Evolutionary conservation across 768 basidiomycete species (phyloP).

Genomic region (Russula sp.): DNA sequence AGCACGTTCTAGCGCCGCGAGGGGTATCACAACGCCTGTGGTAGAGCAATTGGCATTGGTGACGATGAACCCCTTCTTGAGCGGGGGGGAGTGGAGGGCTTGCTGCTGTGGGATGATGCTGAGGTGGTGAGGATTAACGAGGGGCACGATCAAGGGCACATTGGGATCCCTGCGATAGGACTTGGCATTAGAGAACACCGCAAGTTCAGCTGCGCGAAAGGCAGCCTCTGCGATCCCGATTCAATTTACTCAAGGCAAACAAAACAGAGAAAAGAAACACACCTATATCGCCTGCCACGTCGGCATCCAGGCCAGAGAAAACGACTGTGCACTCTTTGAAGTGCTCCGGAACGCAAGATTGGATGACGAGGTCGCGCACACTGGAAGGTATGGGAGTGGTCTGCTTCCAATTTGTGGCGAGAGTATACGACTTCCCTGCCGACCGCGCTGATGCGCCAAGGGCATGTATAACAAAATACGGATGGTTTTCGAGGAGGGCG

Average conservation of each 20-base stretch:
- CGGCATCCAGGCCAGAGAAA: conserved; percentile 94
- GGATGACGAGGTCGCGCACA: conserved; percentile 59
- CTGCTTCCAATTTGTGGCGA: conserved; percentile 87
- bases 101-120: conserved; percentile 81
- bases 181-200: conserved; percentile 96
- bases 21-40: conserved; percentile 87
- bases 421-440: conserved; percentile 71
- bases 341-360: conserved; percentile 67
- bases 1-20: conserved; percentile 78
- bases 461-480: conserved; percentile 81
- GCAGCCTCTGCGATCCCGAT: conserved; percentile 57
- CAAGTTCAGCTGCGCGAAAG: conserved; percentile 80
- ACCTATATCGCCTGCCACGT: conserved; percentile 96
- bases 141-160: conserved; percentile 93
- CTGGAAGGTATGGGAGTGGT: conserved; percentile 57
- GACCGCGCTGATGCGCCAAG: conserved; percentile 87
- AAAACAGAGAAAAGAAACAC: conserved; percentile 22
- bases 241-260: neutral
- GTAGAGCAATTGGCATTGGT: conserved; percentile 99
- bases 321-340: conserved; percentile 80
- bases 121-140: conserved; percentile 86
- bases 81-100: conserved; percentile 53
- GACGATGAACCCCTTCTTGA: conserved; percentile 86
- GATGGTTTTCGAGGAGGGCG: conserved; percentile 76
- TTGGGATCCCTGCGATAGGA: conserved; percentile 88